Percentiles rank a stretch among this genome's conserved stretches.
phyloP scores from a whole-genome alignment of 805 yeast species.

The Schwanniomyces sp. region DNA sequence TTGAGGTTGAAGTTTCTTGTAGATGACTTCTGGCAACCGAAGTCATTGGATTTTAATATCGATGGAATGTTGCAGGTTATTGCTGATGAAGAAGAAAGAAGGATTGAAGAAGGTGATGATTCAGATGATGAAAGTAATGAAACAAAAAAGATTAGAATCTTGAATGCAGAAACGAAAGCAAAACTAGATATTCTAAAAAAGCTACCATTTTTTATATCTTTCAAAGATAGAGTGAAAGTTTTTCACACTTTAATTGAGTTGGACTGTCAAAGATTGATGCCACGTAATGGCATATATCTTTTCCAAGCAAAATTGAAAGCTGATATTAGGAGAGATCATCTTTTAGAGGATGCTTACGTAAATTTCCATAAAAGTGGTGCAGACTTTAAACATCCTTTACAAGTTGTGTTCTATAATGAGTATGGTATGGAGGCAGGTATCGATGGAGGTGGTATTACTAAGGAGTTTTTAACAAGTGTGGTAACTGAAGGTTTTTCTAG shows the following conservation, averaged over 20 bases:
- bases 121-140: constrained; percentile 6
- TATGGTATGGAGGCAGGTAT: constrained; percentile 87
- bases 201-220: constrained; percentile 79
- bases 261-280: constrained; percentile 41
- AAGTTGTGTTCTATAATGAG: constrained; percentile 68
- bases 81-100: constrained; percentile 44
- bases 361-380: constrained; percentile 53
- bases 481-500: constrained; percentile 62
- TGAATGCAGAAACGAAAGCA: constrained; percentile 12
- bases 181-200: constrained; percentile 55
- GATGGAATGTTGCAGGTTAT: constrained; percentile 36
- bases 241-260: constrained; percentile 62
- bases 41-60: constrained; percentile 28
- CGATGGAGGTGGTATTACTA: constrained; percentile 96
- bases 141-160: constrained; percentile 1
- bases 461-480: constrained; percentile 79
- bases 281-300: constrained; percentile 13
- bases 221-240: constrained; percentile 68
- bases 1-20: constrained; percentile 57
- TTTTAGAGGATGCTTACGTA: constrained; percentile 74
- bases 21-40: constrained; percentile 53
- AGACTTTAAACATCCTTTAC: constrained; percentile 56
- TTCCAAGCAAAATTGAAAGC: constrained; percentile 37
- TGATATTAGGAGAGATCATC: constrained; percentile 62
- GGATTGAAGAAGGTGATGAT: constrained; percentile 12